A percentile compares a stretch with the other conserved stretches of the same genome.
Evolutionary conservation across 768 basidiomycete species (phyloP).

Genomic region (Lactarius trivialis): DNA sequence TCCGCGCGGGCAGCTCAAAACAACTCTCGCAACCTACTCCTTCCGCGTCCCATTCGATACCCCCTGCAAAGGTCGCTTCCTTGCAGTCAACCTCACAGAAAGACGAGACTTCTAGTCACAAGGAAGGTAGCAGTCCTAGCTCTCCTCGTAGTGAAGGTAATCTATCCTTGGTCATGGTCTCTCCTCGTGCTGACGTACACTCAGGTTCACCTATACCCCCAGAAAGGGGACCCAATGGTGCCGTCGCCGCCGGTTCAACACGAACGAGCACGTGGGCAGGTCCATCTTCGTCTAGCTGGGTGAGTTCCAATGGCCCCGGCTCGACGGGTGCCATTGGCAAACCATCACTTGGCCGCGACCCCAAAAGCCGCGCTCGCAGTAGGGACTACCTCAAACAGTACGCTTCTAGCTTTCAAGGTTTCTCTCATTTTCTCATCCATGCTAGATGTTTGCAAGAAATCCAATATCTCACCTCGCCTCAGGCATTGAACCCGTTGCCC

Average conservation of each 20-base stretch:
- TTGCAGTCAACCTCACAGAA: conserved; percentile 57
- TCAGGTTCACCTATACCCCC: conserved; percentile 68
- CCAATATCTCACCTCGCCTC: conserved; percentile 92
- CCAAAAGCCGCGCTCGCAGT: conserved; percentile 91
- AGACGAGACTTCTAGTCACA: conserved; percentile 67
- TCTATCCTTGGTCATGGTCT: conserved; percentile 17
- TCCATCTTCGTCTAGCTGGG: conserved; percentile 38
- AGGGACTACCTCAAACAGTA: conserved; percentile 97
- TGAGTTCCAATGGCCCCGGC: conserved; percentile 39
- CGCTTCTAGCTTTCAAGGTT: conserved; percentile 88
- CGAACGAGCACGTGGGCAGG: conserved; percentile 52
- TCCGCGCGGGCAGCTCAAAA: conserved; percentile 54
- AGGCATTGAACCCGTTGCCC: conserved; percentile 95
- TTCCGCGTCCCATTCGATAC: conserved; percentile 38
- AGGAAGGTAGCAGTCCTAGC: conserved; percentile 73
- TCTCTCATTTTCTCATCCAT: conserved; percentile 31
- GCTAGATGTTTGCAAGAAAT: conserved; percentile 93
- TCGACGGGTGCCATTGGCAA: conserved; percentile 46
- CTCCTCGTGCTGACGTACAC: conserved; percentile 12
- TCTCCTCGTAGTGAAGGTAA: conserved; percentile 82
- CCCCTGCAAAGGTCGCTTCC: conserved; percentile 58
- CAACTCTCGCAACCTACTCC: conserved; percentile 60
- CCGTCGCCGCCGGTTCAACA: conserved; percentile 39
- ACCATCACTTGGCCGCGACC: conserved; percentile 78
- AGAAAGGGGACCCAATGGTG: conserved; percentile 43